A percentile compares a stretch with the other conserved stretches of the same genome.
phyloP scores from a whole-genome alignment of 164 flowering plant genomes.

The Warburgia ugandensis region DNA sequence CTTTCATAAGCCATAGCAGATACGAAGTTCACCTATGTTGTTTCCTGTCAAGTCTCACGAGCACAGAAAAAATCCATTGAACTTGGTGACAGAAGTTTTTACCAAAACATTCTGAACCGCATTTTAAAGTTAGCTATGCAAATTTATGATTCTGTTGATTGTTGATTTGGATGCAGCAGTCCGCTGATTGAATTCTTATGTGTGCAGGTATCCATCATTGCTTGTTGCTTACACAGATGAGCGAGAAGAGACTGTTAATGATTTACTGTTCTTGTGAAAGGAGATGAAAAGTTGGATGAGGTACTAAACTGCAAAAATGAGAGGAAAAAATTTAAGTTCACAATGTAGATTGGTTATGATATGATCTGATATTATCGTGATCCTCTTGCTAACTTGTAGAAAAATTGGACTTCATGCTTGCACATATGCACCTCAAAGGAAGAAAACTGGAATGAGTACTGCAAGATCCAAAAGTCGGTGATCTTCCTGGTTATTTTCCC shows the following conservation, averaged over 20 bases:
- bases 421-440: too few relatives aligned
- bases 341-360: too few relatives aligned
- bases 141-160: not conserved
- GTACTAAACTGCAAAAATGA: slow-evolving; percentile 24
- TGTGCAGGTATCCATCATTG: slow-evolving; percentile 71
- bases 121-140: slow-evolving; percentile 64
- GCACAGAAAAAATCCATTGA: slow-evolving; percentile 71
- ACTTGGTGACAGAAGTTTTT: slow-evolving; percentile 51
- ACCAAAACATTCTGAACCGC: slow-evolving; percentile 76
- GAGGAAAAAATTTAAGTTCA: too few relatives aligned
- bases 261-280: slow-evolving; percentile 91
- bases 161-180: slow-evolving; percentile 8
- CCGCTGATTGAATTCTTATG: slow-evolving; percentile 3
- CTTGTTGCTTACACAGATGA: slow-evolving; percentile 96
- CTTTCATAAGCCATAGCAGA: slow-evolving; percentile 71
- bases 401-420: too few relatives aligned
- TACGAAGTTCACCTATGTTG: slow-evolving; percentile 96
- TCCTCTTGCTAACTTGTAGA: too few relatives aligned
- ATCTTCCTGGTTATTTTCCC: too few relatives aligned
- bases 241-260: slow-evolving; percentile 62
- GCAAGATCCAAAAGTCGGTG: too few relatives aligned
- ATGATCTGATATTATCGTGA: too few relatives aligned
- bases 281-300: slow-evolving; percentile 93
- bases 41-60: slow-evolving; percentile 95
- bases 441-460: too few relatives aligned